A percentile compares a stretch with the other conserved stretches of the same genome.
phyloP scores from a whole-genome alignment of 2,329 filamentous ascomycete genomes.

The Juglanconis juglandina region DNA sequence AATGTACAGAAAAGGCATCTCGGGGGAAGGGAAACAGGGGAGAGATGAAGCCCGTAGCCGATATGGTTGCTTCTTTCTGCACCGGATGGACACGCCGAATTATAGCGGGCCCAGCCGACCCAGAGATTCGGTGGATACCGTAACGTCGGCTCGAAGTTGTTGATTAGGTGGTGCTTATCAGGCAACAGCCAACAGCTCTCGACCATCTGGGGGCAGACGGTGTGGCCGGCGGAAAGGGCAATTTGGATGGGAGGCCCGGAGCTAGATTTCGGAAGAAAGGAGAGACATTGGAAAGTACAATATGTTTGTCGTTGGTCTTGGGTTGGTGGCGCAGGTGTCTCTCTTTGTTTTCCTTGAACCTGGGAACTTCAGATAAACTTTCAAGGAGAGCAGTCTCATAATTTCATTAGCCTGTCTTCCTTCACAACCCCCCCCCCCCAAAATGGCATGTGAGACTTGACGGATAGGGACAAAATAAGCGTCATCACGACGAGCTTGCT shows the following conservation, averaged over 20 bases:
- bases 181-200: not conserved
- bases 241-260: not conserved
- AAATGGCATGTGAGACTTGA: not conserved
- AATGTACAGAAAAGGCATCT: not conserved
- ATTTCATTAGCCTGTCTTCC: conserved; percentile 7
- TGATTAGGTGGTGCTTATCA: not conserved
- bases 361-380: not conserved
- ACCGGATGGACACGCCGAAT: not conserved
- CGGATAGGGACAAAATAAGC: not conserved
- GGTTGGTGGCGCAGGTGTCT: not conserved
- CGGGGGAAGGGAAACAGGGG: not conserved
- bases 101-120: not conserved
- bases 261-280: not conserved
- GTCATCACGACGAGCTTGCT: not conserved
- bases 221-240: not conserved
- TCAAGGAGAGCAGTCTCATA: conserved; percentile 9
- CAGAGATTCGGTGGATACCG: not conserved
- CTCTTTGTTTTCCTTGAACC: conserved; percentile 5
- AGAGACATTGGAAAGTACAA: not conserved
- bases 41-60: not conserved
- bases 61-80: not conserved
- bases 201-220: not conserved
- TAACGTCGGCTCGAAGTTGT: not conserved
- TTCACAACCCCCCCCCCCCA: not conserved
- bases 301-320: not conserved